Conservation (phyloP, 768 basidiomycete genomes). For the Kwoniella heveanensis region DNA sequence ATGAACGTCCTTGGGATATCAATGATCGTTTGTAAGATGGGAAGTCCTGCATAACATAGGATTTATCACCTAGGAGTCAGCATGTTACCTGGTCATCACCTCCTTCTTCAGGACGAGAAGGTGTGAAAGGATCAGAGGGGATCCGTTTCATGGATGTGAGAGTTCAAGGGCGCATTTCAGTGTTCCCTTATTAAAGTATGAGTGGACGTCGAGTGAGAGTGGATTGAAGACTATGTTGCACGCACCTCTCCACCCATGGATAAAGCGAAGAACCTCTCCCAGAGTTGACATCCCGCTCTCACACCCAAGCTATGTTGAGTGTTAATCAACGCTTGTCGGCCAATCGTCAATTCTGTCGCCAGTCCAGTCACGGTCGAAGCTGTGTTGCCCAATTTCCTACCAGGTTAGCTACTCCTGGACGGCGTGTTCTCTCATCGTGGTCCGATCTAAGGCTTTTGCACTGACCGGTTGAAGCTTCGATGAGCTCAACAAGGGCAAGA, state of each 20-base stretch:
- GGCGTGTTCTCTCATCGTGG: too few relatives aligned
- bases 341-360: constrained; percentile 75
- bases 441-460: background rate
- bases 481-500: constrained; percentile 75
- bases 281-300: constrained; percentile 56
- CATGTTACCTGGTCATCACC: too few relatives aligned
- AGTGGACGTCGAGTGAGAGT: too few relatives aligned
- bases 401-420: too few relatives aligned
- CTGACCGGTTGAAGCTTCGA: constrained; percentile 76
- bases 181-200: too few relatives aligned
- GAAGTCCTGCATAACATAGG: constrained; percentile 65
- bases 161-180: too few relatives aligned
- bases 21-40: constrained; percentile 78
- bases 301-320: constrained; percentile 54
- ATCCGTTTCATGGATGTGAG: too few relatives aligned
- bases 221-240: too few relatives aligned
- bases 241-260: constrained; percentile 50
- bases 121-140: too few relatives aligned
- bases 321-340: constrained; percentile 65
- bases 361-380: constrained; percentile 52
- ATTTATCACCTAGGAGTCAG: constrained; percentile 2
- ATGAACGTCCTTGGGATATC: constrained; percentile 72
- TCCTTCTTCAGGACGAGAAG: too few relatives aligned
- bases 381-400: too few relatives aligned
- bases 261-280: constrained; percentile 54